Conservation (phyloP, 768 basidiomycete genomes). For the Boletus rubescentipes region DNA sequence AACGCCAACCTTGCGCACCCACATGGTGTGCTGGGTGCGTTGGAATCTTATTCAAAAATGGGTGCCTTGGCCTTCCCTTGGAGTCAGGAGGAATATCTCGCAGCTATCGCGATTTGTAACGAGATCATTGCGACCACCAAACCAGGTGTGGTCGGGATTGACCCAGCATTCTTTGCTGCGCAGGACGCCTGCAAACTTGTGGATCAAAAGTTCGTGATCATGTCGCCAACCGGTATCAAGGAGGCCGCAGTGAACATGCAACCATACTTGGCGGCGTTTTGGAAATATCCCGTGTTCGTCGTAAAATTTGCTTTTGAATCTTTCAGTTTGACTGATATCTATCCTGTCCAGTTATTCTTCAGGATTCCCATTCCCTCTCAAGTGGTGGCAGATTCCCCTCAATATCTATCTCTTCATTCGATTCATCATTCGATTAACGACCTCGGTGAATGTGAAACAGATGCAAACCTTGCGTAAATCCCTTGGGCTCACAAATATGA, state of each 20-base stretch:
- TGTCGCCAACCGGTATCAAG: not conserved
- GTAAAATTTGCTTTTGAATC: not conserved
- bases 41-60: not conserved
- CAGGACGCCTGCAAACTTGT: constrained; percentile 4
- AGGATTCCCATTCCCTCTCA: constrained; percentile 9
- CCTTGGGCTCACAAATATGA: not conserved
- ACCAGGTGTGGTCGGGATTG: not conserved
- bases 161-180: not conserved
- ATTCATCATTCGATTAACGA: not conserved
- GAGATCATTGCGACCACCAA: not conserved
- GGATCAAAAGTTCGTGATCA: constrained; percentile 1
- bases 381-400: constrained; percentile 15
- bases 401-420: constrained; percentile 8
- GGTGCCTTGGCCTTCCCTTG: not conserved
- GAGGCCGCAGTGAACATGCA: not conserved
- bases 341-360: constrained; percentile 1
- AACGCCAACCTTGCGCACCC: not conserved
- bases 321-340: not conserved
- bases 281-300: constrained; percentile 12
- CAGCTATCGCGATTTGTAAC: not conserved
- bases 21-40: constrained; percentile 1
- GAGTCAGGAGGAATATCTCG: constrained; percentile 6
- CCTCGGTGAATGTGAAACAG: not conserved
- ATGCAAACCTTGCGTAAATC: not conserved
- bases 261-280: not conserved